Conservation (phyloP, 495 filamentous ascomycete genomes). For the Penicillium cataractarum region DNA sequence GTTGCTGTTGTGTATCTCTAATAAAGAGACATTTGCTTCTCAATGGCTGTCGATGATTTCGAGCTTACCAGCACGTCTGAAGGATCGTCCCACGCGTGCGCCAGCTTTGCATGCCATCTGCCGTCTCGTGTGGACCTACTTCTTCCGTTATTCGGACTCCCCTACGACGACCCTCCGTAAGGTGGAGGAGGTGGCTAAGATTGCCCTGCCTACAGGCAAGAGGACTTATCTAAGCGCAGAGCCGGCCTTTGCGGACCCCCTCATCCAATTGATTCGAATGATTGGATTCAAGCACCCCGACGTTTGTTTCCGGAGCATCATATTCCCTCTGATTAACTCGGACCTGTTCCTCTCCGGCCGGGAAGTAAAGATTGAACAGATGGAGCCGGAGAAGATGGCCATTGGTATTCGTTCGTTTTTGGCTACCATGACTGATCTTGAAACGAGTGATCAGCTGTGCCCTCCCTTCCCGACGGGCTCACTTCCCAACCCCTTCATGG, state of each 20-base stretch:
- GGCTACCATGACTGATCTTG: conserved; percentile 90
- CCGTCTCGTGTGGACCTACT: conserved; percentile 93
- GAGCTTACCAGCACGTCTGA: conserved; percentile 74
- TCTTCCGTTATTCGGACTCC: conserved; percentile 80
- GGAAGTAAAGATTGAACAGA: conserved; percentile 85
- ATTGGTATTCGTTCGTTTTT: conserved; percentile 93
- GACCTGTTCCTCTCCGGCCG: conserved; percentile 76
- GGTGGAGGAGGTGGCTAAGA: conserved; percentile 81
- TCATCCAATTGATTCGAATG: conserved; percentile 91
- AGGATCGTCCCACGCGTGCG: conserved; percentile 79
- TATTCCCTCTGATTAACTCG: conserved; percentile 93
- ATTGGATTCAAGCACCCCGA: conserved; percentile 94
- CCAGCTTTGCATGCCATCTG: conserved; percentile 86
- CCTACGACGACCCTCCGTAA: conserved; percentile 70
- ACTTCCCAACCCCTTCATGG: conserved; percentile 49
- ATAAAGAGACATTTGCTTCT: conserved; percentile 75
- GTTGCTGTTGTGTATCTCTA: conserved; percentile 83
- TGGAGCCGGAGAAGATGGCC: conserved; percentile 95
- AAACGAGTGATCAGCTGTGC: conserved; percentile 74
- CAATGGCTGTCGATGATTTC: conserved; percentile 85
- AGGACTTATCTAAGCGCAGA: conserved; percentile 80
- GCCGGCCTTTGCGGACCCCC: conserved; percentile 76
- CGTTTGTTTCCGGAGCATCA: conserved; percentile 85
- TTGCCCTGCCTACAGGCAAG: conserved; percentile 78
- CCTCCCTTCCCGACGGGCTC: conserved; percentile 76